These are phyloP conservation scores for Hylodesmum podocarpum DNA, from an alignment of 306 rosid genomes.

Conservation along the genomic window DNA sequence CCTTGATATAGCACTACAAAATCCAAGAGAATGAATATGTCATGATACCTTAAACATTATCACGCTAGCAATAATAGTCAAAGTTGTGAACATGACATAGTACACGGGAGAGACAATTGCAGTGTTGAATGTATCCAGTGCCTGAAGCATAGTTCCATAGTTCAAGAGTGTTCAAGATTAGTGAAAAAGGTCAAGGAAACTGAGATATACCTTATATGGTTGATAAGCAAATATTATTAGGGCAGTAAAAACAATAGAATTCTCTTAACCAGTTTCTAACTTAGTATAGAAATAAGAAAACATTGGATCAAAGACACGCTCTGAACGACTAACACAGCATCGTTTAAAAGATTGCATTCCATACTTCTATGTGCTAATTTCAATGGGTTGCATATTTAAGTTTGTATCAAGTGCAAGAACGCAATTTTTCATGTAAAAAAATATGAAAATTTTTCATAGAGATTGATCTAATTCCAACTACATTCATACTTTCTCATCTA, in stretches of 20 bases:
- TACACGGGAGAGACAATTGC: constrained; percentile 67
- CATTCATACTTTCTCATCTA: background rate
- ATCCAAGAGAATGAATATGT: constrained; percentile 6
- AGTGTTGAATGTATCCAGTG: constrained; percentile 45
- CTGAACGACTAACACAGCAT: background rate
- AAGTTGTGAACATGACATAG: constrained; percentile 4
- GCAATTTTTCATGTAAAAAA: background rate
- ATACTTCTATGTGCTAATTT: background rate
- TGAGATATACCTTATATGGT: background rate
- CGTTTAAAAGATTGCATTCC: background rate
- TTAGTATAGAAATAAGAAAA: background rate
- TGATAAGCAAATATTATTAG: background rate
- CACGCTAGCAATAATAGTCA: constrained; percentile 63
- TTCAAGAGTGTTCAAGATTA: background rate
- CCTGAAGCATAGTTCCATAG: constrained; percentile 47
- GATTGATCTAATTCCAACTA: background rate
- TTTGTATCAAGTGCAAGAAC: background rate
- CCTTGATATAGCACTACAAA: background rate
- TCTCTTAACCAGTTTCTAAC: background rate
- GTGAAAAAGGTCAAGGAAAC: background rate
- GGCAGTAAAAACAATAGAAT: background rate
- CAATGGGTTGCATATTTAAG: background rate
- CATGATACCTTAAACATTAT: constrained; percentile 76
- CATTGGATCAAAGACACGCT: background rate
- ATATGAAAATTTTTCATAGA: background rate